Base-by-base conservation (phyloP, 2,329 filamentous ascomycete genomes). In the Diaporthe velutina region DNA sequence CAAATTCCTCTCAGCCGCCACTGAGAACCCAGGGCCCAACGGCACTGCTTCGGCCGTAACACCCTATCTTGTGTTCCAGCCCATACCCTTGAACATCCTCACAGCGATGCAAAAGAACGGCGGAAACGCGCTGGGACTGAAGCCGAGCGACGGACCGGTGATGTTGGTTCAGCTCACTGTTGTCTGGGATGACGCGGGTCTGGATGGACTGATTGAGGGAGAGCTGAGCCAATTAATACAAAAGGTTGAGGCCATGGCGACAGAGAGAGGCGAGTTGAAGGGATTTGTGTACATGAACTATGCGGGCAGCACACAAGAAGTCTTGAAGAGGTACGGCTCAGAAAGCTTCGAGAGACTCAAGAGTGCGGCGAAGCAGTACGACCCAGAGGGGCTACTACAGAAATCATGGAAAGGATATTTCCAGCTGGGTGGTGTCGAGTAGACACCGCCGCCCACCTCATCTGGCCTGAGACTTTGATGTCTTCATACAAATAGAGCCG, bases 111-210 rank as follows among this genome's bases (percentile, higher is more conserved):
- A 80, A 60, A 79, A 80, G 52, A 83, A 82, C 22, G 85, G 84
- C 6, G 84, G 85, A 17, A 88, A 87, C 68, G 79, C 85, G 1
- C 77, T 87, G 8, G 85, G 85, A 0, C 76, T 87, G 25, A 78
- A 81, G 33, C 79, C 80, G 3, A 78, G 81, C 22, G 82, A 83
- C 13, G 81, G 83, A 8, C 80, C 83, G 2, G 28, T 82, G 45
- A 77, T 80, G 48, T 78, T 84, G 71, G 78, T 84, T n/a, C 80
- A 83, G 73, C n/a, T 83, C 12, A 58, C 76, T 8, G 50, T 73
- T 7, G 70, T 55, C 3, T 83, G 83, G 81, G 42, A 67, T 0
- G 74, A 79, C 40, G 73, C 77, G 2, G 74, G 55, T 9, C 74
- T 82, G 9, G 84, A 87, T 42, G 77, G 79, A 22, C 35, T 75